Conservation (phyloP, 169 alveolate genomes). For the Plasmodium relictum region DNA sequence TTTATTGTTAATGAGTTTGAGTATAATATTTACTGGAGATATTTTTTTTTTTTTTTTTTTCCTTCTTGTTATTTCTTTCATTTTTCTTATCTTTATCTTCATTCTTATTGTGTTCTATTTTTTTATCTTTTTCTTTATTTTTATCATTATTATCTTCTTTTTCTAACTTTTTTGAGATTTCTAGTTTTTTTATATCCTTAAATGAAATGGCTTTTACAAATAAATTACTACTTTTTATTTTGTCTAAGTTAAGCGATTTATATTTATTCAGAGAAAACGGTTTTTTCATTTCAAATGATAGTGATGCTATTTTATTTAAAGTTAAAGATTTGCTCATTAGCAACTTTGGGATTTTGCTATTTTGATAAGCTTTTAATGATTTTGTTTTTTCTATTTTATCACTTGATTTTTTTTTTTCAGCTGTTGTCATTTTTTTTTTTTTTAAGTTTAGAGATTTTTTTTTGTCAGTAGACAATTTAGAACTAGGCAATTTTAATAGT, state of each 20-base stretch:
- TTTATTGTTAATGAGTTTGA: no score
- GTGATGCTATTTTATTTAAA: slow-evolving; percentile 2
- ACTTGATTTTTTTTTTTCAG: background rate
- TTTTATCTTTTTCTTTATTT: background rate
- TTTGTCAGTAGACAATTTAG: no score
- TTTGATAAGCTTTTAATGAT: no score
- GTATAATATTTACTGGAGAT: no score
- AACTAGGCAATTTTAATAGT: no score
- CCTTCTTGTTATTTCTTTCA: no score
- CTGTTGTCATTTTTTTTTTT: background rate
- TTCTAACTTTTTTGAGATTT: no score
- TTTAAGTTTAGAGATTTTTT: slow-evolving; percentile 4
- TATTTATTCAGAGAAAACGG: slow-evolving; percentile 6
- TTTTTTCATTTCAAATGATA: slow-evolving; percentile 25
- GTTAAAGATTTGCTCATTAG: slow-evolving; percentile 17
- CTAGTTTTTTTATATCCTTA: background rate
- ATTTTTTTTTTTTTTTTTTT: no score
- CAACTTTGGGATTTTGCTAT: background rate
- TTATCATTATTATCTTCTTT: background rate
- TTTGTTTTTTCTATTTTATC: background rate
- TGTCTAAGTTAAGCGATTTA: slow-evolving; percentile 11
- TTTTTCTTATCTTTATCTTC: background rate
- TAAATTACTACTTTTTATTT: slow-evolving; percentile 1
- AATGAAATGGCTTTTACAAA: background rate
- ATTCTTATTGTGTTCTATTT: background rate